Evolutionary conservation across 495 filamentous ascomycete genomes (phyloP).

Genomic region (Hyaloscypha hepaticicola): DNA sequence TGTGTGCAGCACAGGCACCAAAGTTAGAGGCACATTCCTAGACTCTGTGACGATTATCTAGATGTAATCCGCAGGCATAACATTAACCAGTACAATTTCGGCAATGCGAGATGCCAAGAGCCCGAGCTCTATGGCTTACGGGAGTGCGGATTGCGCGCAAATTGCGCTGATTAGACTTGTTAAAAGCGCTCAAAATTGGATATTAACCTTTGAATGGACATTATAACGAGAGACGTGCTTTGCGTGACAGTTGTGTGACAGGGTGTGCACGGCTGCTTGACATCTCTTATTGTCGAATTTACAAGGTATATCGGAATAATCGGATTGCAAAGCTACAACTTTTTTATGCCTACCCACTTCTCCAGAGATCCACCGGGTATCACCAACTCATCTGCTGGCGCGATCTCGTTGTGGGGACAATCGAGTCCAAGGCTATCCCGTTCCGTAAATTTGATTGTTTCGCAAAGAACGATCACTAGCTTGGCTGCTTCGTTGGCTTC

Average conservation of each 20-base stretch:
- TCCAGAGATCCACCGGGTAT: slow-evolving; percentile 37
- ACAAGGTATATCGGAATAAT: no score
- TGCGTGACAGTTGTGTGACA: no score
- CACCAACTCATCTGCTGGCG: slow-evolving; percentile 61
- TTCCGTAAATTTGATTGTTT: slow-evolving; percentile 95
- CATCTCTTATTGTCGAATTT: no score
- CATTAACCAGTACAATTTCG: no score
- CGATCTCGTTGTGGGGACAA: slow-evolving; percentile 93
- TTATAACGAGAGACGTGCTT: no score
- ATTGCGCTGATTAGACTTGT: no score
- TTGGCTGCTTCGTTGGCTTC: slow-evolving; percentile 70
- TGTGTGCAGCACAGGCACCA: slow-evolving; percentile 64
- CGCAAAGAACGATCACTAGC: slow-evolving; percentile 87
- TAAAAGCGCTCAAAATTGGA: no score
- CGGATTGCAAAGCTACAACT: slow-evolving; percentile 73
- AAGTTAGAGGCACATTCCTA: slow-evolving; percentile 82
- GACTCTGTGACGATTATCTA: slow-evolving; percentile 89
- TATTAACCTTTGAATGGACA: no score
- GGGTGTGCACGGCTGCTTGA: no score
- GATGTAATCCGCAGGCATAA: slow-evolving; percentile 86
- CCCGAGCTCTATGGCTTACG: no score
- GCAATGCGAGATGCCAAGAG: no score
- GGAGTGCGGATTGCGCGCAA: no score
- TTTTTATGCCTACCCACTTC: slow-evolving; percentile 60
- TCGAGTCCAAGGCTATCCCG: slow-evolving; percentile 84